phyloP scores from a whole-genome alignment of 2,329 filamentous ascomycete species.

The Pyrenochaeta sp. region DNA sequence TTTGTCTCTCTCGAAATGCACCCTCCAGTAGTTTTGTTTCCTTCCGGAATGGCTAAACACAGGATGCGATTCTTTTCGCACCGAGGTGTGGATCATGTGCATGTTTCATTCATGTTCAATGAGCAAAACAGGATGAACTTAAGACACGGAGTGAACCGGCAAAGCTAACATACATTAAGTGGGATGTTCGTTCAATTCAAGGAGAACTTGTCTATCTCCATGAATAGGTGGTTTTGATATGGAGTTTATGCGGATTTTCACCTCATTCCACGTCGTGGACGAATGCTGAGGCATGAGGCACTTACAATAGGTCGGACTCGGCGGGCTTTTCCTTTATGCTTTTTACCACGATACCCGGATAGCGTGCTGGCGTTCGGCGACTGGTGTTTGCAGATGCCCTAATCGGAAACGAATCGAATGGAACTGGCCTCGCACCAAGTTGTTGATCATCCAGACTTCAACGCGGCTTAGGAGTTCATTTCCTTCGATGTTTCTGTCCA shows the following conservation, averaged over 20 bases:
- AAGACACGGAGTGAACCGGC: too few relatives aligned
- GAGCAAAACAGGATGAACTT: too few relatives aligned
- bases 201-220: too few relatives aligned
- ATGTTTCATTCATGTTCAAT: too few relatives aligned
- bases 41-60: too few relatives aligned
- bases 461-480: slow-evolving; percentile 18
- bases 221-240: neutral
- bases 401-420: slow-evolving; percentile 13
- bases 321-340: slow-evolving; percentile 10
- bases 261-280: slow-evolving; percentile 15
- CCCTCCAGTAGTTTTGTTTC: too few relatives aligned
- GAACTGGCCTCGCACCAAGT: slow-evolving; percentile 18
- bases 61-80: too few relatives aligned
- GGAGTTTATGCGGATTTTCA: neutral
- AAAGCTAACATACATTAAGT: too few relatives aligned
- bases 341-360: slow-evolving; percentile 14
- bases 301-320: slow-evolving; percentile 19
- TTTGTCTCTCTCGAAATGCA: too few relatives aligned
- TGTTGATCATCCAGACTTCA: slow-evolving; percentile 17
- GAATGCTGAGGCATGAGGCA: slow-evolving; percentile 16
- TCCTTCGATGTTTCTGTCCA: slow-evolving; percentile 11
- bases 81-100: too few relatives aligned
- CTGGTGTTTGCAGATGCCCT: slow-evolving; percentile 2
- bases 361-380: slow-evolving; percentile 11
- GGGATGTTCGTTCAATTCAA: too few relatives aligned